A percentile compares a stretch with the other conserved stretches of the same genome.
These are phyloP conservation scores for Petrea volubilis DNA, from an alignment of 257 asterid genomes.

Conservation along the genomic window DNA sequence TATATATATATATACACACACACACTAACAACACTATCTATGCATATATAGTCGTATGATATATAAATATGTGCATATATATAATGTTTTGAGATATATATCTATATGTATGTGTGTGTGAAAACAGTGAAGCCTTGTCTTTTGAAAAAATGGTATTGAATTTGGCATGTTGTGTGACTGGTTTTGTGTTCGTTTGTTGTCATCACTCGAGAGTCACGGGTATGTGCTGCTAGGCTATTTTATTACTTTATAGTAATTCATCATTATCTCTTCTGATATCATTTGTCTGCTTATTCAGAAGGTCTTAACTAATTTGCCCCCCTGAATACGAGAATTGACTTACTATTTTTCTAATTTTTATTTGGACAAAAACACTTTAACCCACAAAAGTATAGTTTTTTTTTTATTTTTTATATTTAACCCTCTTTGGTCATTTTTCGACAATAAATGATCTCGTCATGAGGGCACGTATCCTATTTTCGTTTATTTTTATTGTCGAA, in stretches of 20 bases:
- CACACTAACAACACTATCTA: no score
- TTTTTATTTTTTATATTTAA: no score
- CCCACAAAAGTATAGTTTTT: no score
- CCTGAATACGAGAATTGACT: no score
- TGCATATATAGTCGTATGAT: no score
- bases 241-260: background rate
- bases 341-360: no score
- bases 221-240: background rate
- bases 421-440: no score
- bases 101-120: background rate
- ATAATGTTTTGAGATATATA: background rate
- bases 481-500: no score
- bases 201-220: slow-evolving; percentile 28
- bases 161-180: background rate
- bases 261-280: background rate
- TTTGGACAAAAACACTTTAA: no score
- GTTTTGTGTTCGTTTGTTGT: background rate
- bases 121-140: background rate
- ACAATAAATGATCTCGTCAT: no score
- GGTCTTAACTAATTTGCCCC: background rate
- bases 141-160: background rate
- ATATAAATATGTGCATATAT: background rate
- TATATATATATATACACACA: no score
- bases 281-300: background rate
- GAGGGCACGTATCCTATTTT: no score